Conservation (phyloP, 176 grass and related monocot genomes). For the Carex myosuroides region DNA sequence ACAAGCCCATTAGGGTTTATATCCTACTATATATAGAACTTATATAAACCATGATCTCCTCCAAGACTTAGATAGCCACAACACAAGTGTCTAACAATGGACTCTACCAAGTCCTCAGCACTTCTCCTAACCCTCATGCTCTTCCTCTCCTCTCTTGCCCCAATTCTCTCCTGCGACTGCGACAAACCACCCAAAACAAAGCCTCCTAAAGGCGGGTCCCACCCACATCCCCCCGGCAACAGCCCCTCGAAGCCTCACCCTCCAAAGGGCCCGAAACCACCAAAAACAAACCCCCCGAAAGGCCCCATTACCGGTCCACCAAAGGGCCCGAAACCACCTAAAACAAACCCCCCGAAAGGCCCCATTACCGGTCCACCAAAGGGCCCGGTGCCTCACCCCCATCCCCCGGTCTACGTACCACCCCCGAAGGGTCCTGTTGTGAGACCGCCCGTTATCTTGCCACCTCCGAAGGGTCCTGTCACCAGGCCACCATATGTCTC, state of each 20-base stretch:
- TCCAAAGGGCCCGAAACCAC: conserved; percentile 18
- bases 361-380: conserved; percentile 3
- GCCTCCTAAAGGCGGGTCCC: conserved; percentile 29
- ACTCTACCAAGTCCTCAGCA: conserved; percentile 26
- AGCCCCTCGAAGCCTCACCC: neutral
- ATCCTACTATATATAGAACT: neutral
- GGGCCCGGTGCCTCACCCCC: neutral
- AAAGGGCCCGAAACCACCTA: neutral
- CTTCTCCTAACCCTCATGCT: conserved; percentile 60
- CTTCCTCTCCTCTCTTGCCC: conserved; percentile 38
- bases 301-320: conserved; percentile 6
- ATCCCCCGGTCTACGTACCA: neutral
- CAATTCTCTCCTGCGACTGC: conserved; percentile 48
- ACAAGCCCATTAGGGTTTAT: conserved; percentile 1
- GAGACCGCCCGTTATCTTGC: too few species aligned
- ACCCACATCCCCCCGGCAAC: conserved; percentile 1
- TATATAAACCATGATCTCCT: conserved; percentile 10
- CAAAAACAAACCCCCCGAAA: conserved; percentile 34
- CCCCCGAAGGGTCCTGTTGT: too few species aligned
- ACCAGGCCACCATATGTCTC: neutral
- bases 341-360: neutral
- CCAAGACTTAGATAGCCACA: neutral
- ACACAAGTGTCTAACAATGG: conserved; percentile 40
- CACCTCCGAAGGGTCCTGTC: neutral
- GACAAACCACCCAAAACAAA: conserved; percentile 41